These are phyloP conservation scores for Apiospora kogelbergensis DNA, from an alignment of 2,329 filamentous ascomycete genomes.

Conservation along the genomic window DNA sequence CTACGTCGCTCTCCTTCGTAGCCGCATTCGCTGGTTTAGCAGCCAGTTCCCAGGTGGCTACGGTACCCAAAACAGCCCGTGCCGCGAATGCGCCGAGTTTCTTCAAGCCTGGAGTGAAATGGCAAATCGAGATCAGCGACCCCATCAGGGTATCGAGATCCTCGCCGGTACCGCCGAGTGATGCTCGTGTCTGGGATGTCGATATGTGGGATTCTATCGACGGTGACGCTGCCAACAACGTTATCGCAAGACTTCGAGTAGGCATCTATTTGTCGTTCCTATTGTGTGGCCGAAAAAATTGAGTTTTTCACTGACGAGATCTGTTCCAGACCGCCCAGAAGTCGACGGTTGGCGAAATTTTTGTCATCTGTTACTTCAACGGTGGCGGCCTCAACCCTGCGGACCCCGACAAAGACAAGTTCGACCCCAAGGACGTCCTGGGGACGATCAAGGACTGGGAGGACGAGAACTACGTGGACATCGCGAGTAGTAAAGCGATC, in stretches of 20 bases:
- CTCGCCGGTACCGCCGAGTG: neutral
- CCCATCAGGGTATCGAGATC: neutral
- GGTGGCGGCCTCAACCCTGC: constrained; percentile 5
- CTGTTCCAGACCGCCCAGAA: neutral
- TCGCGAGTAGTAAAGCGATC: neutral
- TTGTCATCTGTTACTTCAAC: constrained; percentile 14
- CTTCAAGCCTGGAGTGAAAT: constrained; percentile 10
- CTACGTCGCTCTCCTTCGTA: neutral
- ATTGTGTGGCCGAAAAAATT: neutral
- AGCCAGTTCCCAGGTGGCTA: neutral
- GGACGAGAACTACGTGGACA: constrained; percentile 10
- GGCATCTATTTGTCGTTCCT: neutral
- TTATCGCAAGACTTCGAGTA: neutral
- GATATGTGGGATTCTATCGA: constrained; percentile 4
- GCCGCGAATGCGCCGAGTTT: neutral
- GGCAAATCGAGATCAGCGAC: constrained; percentile 13
- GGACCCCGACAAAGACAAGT: neutral
- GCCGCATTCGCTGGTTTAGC: neutral
- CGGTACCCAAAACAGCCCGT: neutral
- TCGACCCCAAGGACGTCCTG: neutral
- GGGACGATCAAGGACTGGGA: constrained; percentile 10
- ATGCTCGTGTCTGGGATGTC: constrained; percentile 10
- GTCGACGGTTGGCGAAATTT: neutral
- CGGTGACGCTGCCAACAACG: neutral
- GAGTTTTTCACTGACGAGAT: neutral